Evolutionary conservation across 2,329 filamentous ascomycete genomes (phyloP).

Genomic region (Aspergillus sojae): DNA sequence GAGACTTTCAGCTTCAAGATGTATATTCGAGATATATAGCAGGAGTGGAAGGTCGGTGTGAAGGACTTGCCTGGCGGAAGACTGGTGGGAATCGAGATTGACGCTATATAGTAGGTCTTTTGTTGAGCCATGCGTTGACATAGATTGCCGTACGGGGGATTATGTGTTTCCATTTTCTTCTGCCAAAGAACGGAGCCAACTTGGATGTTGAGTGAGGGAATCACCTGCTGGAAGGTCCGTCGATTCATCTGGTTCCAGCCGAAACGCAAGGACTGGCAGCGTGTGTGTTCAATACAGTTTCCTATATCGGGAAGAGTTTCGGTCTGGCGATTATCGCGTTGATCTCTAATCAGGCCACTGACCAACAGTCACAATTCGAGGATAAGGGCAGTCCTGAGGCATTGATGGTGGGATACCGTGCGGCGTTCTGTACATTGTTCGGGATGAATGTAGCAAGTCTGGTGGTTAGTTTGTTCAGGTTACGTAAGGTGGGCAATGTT

Average conservation of each 20-base stretch:
- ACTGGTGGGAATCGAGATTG: background rate
- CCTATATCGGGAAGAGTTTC: constrained; percentile 58
- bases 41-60: background rate
- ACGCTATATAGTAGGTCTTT: background rate
- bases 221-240: background rate
- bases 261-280: constrained; percentile 61
- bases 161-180: background rate
- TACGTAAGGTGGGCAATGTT: background rate
- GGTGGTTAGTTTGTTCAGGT: background rate
- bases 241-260: constrained; percentile 15
- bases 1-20: background rate
- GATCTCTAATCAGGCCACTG: constrained; percentile 39
- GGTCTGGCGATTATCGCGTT: constrained; percentile 54
- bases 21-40: background rate
- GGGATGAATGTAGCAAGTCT: background rate
- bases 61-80: no score
- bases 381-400: constrained; percentile 23
- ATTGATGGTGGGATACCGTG: constrained; percentile 54
- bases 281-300: constrained; percentile 61
- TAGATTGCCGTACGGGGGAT: no score
- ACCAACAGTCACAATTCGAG: constrained; percentile 17
- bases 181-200: background rate
- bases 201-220: background rate
- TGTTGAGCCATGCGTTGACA: background rate
- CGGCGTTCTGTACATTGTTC: constrained; percentile 49